Evolutionary conservation across 148 eudicot species (phyloP), one percentile per base, ranked within the genome.

Genomic region (Rhododendron henanense): DNA sequence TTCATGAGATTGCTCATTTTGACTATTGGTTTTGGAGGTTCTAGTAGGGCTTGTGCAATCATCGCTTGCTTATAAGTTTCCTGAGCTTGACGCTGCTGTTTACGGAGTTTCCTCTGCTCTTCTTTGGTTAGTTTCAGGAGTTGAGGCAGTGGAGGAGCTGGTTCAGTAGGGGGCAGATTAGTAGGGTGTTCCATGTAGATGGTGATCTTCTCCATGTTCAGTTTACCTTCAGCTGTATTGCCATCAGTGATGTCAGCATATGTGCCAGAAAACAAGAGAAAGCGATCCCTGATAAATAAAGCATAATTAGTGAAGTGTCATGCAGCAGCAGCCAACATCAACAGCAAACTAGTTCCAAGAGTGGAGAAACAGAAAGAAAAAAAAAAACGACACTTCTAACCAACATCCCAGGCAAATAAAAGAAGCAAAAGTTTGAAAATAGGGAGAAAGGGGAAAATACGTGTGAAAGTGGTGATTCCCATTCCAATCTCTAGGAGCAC

Each of bases 1-100:
- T 85, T 93, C 97, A 93, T 96, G 84, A 96, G 94, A 89, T 96
- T 96, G 91, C 99, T 96, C 99, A 96, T 94, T 90, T 95, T 96
- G 21, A 96, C 96, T 86, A 94, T 96, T 1, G 97, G 89, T 82
- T 96, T 96, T 10, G 98, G 97, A 50, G 99, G 99, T 84, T 95
- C 95, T 16, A 96, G 10, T 65, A 96, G 87, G 61, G 97, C 99
- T 87, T 95, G 99, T 89, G 96, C 90, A 23, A 96, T 96, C 99
- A 95, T 96, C 89, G 93, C 99, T 86, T 95, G 99, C 86, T 89
- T 92, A 10, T 96, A 96, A 86, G 92, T 95, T 87, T 96, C 99
- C 90, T 85, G 90, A 4, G 97, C 97, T 84, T 95, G 81, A 47
- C 96, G 96, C 19, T 94, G 91, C 81, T 94, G 98, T 8, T 96